phyloP scores from a whole-genome alignment of 345 rosid species.

The Carallia pectinifolia region DNA sequence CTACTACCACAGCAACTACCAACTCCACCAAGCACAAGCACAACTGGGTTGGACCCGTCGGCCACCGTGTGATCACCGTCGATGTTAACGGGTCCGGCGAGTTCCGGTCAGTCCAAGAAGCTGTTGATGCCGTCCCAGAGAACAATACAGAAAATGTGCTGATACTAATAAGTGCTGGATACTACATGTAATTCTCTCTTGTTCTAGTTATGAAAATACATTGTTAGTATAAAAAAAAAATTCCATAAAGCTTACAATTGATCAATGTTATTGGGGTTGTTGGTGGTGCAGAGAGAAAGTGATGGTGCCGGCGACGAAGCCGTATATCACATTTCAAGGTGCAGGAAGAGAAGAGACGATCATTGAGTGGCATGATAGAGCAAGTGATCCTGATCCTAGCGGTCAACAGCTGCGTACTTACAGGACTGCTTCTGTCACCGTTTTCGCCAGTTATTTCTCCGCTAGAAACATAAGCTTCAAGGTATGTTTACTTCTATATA shows the following conservation, averaged over 20 bases:
- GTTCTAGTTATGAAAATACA: not conserved
- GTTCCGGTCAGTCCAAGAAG: conserved; percentile 79
- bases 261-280: not conserved
- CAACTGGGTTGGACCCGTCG: conserved; percentile 76
- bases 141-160: conserved; percentile 58
- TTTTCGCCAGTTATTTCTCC: conserved; percentile 73
- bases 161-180: conserved; percentile 68
- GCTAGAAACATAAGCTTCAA: conserved; percentile 90
- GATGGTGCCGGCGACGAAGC: conserved; percentile 78
- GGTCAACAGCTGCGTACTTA: conserved; percentile 92
- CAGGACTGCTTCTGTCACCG: conserved; percentile 89
- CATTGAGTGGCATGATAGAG: conserved; percentile 98
- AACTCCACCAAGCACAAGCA: conserved; percentile 45
- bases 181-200: conserved; percentile 45
- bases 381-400: conserved; percentile 72
- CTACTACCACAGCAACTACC: conserved; percentile 8
- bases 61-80: conserved; percentile 70
- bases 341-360: conserved; percentile 75
- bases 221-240: no score
- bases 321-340: conserved; percentile 82
- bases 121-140: conserved; percentile 66
- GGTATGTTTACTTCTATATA: conserved; percentile 33
- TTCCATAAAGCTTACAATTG: no score
- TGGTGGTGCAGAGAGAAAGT: conserved; percentile 72
- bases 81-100: conserved; percentile 52